phyloP scores from a whole-genome alignment of 768 basidiomycete species.

The Lentinus brumalis region DNA sequence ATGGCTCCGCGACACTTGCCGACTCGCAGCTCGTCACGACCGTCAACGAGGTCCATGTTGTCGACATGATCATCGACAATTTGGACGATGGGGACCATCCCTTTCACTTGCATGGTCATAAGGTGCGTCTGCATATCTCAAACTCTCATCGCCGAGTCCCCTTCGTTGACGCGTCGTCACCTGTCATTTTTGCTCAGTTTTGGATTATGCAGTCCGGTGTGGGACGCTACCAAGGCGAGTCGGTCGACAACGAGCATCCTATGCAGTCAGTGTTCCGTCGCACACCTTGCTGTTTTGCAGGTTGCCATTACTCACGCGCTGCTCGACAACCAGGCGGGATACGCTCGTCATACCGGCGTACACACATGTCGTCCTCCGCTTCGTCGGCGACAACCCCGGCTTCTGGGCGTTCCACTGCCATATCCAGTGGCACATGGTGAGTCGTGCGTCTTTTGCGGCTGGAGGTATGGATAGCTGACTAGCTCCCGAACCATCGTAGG shows the following conservation, averaged over 20 bases:
- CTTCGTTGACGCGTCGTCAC: neutral
- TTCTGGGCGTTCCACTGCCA: slow-evolving; percentile 50
- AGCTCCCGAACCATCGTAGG: slow-evolving; percentile 9
- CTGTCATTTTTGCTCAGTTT: slow-evolving; percentile 17
- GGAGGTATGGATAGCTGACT: too few relatives aligned
- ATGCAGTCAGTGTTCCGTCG: slow-evolving; percentile 27
- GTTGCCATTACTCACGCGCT: neutral
- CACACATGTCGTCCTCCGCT: slow-evolving; percentile 41
- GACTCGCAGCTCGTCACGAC: slow-evolving; percentile 28
- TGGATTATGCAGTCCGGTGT: slow-evolving; percentile 39
- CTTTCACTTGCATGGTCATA: slow-evolving; percentile 43
- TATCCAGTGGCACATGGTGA: slow-evolving; percentile 25
- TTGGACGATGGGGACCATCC: slow-evolving; percentile 36
- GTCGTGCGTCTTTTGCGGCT: neutral
- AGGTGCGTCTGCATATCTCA: slow-evolving; percentile 4
- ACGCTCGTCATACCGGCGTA: slow-evolving; percentile 43
- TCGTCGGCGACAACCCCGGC: slow-evolving; percentile 46
- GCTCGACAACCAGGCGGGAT: slow-evolving; percentile 33
- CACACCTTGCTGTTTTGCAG: neutral
- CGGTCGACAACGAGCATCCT: slow-evolving; percentile 38
- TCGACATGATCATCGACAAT: slow-evolving; percentile 31
- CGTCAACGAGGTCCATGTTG: slow-evolving; percentile 24
- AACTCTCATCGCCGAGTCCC: neutral
- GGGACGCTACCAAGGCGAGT: slow-evolving; percentile 34
- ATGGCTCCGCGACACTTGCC: slow-evolving; percentile 19